phyloP scores from a whole-genome alignment of 108 stramenopile genomes.

The Bacterosira constricta region DNA sequence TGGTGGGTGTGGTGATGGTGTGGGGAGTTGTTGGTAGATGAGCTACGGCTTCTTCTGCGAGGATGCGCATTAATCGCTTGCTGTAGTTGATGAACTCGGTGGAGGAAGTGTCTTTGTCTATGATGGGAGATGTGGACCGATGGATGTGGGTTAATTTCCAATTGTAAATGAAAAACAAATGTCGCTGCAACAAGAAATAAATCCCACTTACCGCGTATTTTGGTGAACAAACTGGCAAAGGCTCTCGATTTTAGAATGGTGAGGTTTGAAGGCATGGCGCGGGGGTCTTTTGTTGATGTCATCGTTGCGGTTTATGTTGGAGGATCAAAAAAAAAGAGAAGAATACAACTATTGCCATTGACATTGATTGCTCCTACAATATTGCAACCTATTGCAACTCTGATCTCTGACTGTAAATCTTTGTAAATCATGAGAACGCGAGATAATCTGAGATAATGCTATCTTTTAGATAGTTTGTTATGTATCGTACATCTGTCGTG shows the following conservation, averaged over 20 bases:
- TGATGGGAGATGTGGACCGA: background rate
- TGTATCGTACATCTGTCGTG: too few relatives aligned
- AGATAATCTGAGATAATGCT: too few relatives aligned
- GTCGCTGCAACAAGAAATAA: too few relatives aligned
- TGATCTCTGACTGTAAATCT: background rate
- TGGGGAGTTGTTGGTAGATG: conserved; percentile 58
- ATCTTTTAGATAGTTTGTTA: too few relatives aligned
- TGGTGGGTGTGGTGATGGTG: conserved; percentile 73
- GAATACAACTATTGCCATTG: background rate
- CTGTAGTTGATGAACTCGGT: conserved; percentile 72
- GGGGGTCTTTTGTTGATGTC: background rate
- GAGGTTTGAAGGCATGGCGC: conserved; percentile 8
- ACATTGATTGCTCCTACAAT: background rate
- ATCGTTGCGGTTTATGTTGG: background rate
- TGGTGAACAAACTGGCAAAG: conserved; percentile 25
- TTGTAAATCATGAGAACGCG: background rate
- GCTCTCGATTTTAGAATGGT: conserved; percentile 10
- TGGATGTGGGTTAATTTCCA: background rate
- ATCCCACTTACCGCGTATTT: conserved; percentile 29
- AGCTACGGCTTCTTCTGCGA: conserved; percentile 90
- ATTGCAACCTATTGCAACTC: background rate
- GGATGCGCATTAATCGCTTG: conserved; percentile 72
- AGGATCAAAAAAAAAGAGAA: too few relatives aligned
- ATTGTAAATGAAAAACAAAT: background rate
- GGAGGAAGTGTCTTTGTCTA: conserved; percentile 51